Evolutionary conservation across 2,329 filamentous ascomycete genomes (phyloP).

Genomic region (Thelonectria blattea): DNA sequence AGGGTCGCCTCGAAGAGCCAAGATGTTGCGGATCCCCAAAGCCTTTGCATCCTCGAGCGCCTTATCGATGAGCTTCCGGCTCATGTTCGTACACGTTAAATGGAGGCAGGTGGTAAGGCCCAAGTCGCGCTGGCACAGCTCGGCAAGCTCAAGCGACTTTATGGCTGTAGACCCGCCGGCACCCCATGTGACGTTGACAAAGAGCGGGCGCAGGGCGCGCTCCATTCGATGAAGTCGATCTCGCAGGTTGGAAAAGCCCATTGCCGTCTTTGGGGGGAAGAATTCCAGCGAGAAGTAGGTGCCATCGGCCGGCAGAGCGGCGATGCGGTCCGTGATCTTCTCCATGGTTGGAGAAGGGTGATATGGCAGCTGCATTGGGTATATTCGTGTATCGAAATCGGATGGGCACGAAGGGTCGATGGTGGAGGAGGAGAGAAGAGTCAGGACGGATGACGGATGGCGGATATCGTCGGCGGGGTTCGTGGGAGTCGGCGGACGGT

Average conservation of each 20-base stretch:
- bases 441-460: constrained; percentile 8
- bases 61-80: constrained; percentile 80
- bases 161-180: constrained; percentile 90
- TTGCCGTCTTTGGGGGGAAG: constrained; percentile 96
- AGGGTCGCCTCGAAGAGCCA: constrained; percentile 90
- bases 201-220: constrained; percentile 85
- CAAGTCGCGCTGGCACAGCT: constrained; percentile 91
- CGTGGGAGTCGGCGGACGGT: constrained; percentile 5
- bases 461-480: constrained; percentile 28
- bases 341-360: constrained; percentile 60
- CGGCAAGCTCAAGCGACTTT: constrained; percentile 92
- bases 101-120: constrained; percentile 95
- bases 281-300: constrained; percentile 98
- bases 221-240: constrained; percentile 95
- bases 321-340: constrained; percentile 95
- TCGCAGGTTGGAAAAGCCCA: constrained; percentile 93
- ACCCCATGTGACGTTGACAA: constrained; percentile 98
- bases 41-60: constrained; percentile 89
- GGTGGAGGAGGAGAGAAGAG: not conserved
- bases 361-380: constrained; percentile 8
- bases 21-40: constrained; percentile 89
- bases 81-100: constrained; percentile 98
- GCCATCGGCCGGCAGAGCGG: constrained; percentile 79
- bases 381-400: not conserved
- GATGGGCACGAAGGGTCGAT: not conserved